Percentiles rank a stretch among this genome's conserved stretches.
phyloP scores from a whole-genome alignment of 352 stramenopile genomes.

The Pythium phragmitis region DNA sequence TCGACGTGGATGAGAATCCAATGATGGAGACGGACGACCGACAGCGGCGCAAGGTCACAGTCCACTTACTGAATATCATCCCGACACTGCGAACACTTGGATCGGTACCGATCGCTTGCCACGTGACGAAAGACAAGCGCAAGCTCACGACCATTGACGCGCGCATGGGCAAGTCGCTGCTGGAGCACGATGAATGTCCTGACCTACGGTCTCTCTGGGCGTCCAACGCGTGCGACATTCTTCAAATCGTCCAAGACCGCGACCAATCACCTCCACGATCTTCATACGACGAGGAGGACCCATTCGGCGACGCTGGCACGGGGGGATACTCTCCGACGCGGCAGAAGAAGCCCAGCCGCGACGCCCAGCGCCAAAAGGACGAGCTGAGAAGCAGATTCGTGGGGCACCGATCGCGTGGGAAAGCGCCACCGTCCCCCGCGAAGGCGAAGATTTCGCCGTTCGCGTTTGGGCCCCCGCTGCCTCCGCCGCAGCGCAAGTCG shows the following conservation, averaged over 20 bases:
- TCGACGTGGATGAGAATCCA: slow-evolving; percentile 77
- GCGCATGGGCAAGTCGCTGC: slow-evolving; percentile 35
- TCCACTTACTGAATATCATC: slow-evolving; percentile 79
- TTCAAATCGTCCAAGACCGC: slow-evolving; percentile 53
- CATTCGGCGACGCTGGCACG: slow-evolving; percentile 2
- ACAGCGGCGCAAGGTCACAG: slow-evolving; percentile 63
- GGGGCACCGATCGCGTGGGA: slow-evolving; percentile 54
- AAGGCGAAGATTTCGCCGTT: slow-evolving; percentile 53
- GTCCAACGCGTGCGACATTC: slow-evolving; percentile 47
- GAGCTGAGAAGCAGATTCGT: slow-evolving; percentile 64
- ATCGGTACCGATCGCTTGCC: slow-evolving; percentile 37
- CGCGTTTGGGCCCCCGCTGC: slow-evolving; percentile 46
- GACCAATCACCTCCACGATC: slow-evolving; percentile 10
- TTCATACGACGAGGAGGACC: slow-evolving; percentile 29
- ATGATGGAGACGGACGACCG: slow-evolving; percentile 64
- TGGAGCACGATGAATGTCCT: slow-evolving; percentile 44
- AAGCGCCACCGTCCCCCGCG: slow-evolving; percentile 51
- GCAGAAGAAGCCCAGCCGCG: slow-evolving; percentile 43
- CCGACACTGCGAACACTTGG: slow-evolving; percentile 61
- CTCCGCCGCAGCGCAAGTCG: slow-evolving; percentile 34
- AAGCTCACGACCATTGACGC: slow-evolving; percentile 28
- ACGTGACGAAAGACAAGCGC: slow-evolving; percentile 58
- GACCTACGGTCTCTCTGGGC: slow-evolving; percentile 47
- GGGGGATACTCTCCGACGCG: slow-evolving; percentile 14
- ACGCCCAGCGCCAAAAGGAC: slow-evolving; percentile 67